phyloP scores from a whole-genome alignment of 2,329 filamentous ascomycete genomes.

The Monosporascus sp. region DNA sequence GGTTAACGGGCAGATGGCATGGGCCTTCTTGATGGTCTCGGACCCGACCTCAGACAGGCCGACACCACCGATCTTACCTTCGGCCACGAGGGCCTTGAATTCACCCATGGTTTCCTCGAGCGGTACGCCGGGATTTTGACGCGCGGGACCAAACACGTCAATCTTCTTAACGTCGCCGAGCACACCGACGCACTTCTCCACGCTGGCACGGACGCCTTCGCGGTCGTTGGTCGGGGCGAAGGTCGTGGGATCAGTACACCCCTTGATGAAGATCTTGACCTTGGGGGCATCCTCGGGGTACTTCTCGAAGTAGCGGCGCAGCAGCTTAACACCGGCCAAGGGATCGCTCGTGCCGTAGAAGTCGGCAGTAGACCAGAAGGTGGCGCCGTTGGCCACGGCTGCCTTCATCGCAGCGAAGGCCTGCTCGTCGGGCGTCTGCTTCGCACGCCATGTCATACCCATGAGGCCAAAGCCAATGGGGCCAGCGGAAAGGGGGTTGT shows the following conservation, averaged over 20 bases:
- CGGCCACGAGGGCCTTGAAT: slow-evolving; percentile 24
- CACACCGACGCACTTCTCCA: slow-evolving; percentile 38
- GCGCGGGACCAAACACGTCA: slow-evolving; percentile 45
- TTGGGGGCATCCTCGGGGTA: slow-evolving; percentile 45
- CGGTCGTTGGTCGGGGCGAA: slow-evolving; percentile 33
- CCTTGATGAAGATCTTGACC: slow-evolving; percentile 47
- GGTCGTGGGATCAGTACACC: slow-evolving; percentile 30
- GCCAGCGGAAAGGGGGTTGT: neutral
- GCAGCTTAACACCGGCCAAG: slow-evolving; percentile 39
- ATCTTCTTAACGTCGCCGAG: slow-evolving; percentile 41
- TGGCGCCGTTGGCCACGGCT: slow-evolving; percentile 32
- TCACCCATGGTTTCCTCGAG: slow-evolving; percentile 27
- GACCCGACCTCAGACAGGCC: slow-evolving; percentile 30
- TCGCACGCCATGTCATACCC: slow-evolving; percentile 21
- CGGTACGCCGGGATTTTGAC: slow-evolving; percentile 35
- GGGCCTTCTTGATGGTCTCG: slow-evolving; percentile 34
- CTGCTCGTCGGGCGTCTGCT: slow-evolving; percentile 18
- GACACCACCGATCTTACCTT: slow-evolving; percentile 25
- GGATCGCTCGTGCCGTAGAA: slow-evolving; percentile 40
- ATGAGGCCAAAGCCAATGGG: slow-evolving; percentile 5
- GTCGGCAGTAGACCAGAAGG: slow-evolving; percentile 44
- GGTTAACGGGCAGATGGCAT: slow-evolving; percentile 48
- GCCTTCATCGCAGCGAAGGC: slow-evolving; percentile 36
- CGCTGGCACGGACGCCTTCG: slow-evolving; percentile 35
- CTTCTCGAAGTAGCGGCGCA: slow-evolving; percentile 45